These are phyloP conservation scores for Auricularia heimuer DNA, from an alignment of 768 basidiomycete species.

Conservation along the genomic window DNA sequence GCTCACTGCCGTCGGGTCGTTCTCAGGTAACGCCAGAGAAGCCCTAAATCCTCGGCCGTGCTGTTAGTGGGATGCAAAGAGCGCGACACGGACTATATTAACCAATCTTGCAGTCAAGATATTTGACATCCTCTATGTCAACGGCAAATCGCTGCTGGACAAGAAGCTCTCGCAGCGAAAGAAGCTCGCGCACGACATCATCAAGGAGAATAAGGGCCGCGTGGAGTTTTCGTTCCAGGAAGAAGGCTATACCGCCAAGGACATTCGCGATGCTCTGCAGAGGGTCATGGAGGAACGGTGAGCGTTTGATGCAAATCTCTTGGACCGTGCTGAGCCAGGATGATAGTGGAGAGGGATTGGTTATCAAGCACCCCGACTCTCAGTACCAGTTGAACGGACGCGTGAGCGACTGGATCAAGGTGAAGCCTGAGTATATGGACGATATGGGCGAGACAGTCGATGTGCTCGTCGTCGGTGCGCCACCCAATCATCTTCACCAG, in stretches of 20 bases:
- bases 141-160: slow-evolving; percentile 68
- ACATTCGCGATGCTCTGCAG: slow-evolving; percentile 73
- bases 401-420: slow-evolving; percentile 91
- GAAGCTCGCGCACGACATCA: slow-evolving; percentile 57
- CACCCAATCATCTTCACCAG: slow-evolving; percentile 34
- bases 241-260: slow-evolving; percentile 67
- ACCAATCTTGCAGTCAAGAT: slow-evolving; percentile 66
- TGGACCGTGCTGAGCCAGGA: not conserved
- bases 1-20: not conserved
- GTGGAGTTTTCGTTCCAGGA: slow-evolving; percentile 70
- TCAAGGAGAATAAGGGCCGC: slow-evolving; percentile 63
- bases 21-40: slow-evolving; percentile 57
- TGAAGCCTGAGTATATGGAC: slow-evolving; percentile 87
- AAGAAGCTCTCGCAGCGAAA: slow-evolving; percentile 69
- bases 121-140: slow-evolving; percentile 87
- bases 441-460: slow-evolving; percentile 91
- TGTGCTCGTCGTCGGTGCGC: slow-evolving; percentile 57
- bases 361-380: slow-evolving; percentile 76
- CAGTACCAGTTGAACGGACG: slow-evolving; percentile 81
- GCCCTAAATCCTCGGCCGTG: slow-evolving; percentile 78
- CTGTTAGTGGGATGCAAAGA: slow-evolving; percentile 43
- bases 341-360: slow-evolving; percentile 78
- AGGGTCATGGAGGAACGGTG: slow-evolving; percentile 62
- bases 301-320: slow-evolving; percentile 5
- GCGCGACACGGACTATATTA: not conserved